These are phyloP conservation scores for Penicillium griseofulvum DNA, from an alignment of 2,329 filamentous ascomycete species.

Conservation along the genomic window DNA sequence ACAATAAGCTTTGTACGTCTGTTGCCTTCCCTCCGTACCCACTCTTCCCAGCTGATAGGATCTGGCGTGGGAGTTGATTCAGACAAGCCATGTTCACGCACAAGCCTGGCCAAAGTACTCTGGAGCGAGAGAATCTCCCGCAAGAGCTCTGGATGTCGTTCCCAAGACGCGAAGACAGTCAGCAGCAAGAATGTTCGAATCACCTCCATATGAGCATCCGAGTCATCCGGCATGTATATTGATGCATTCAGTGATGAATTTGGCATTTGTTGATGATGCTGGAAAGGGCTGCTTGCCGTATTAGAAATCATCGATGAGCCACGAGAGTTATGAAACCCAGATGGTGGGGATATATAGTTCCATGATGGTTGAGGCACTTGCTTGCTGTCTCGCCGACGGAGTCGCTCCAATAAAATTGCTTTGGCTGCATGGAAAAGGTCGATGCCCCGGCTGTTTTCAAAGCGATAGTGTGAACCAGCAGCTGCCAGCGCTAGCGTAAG, in stretches of 20 bases:
- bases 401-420: slow-evolving; percentile 53
- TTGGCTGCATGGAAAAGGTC: slow-evolving; percentile 58
- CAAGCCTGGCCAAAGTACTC: slow-evolving; percentile 55
- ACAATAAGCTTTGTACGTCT: slow-evolving; percentile 57
- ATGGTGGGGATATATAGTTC: slow-evolving; percentile 40
- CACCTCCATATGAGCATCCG: slow-evolving; percentile 50
- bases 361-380: slow-evolving; percentile 43
- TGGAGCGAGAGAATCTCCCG: slow-evolving; percentile 58
- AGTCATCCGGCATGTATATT: slow-evolving; percentile 41
- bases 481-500: slow-evolving; percentile 53
- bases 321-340: slow-evolving; percentile 41
- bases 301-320: slow-evolving; percentile 45
- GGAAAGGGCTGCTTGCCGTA: slow-evolving; percentile 44
- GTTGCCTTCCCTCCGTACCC: slow-evolving; percentile 54
- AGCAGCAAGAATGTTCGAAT: slow-evolving; percentile 52
- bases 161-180: slow-evolving; percentile 62
- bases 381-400: slow-evolving; percentile 50
- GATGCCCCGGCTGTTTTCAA: slow-evolving; percentile 52
- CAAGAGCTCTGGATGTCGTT: slow-evolving; percentile 56
- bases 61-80: slow-evolving; percentile 34
- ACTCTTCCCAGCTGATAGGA: slow-evolving; percentile 53
- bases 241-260: slow-evolving; percentile 33
- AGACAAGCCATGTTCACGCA: slow-evolving; percentile 53
- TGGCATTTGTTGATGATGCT: slow-evolving; percentile 36
- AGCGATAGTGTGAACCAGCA: slow-evolving; percentile 50